These are phyloP conservation scores for Teunomyces gatunensis DNA, from an alignment of 805 yeast species.

Conservation along the genomic window DNA sequence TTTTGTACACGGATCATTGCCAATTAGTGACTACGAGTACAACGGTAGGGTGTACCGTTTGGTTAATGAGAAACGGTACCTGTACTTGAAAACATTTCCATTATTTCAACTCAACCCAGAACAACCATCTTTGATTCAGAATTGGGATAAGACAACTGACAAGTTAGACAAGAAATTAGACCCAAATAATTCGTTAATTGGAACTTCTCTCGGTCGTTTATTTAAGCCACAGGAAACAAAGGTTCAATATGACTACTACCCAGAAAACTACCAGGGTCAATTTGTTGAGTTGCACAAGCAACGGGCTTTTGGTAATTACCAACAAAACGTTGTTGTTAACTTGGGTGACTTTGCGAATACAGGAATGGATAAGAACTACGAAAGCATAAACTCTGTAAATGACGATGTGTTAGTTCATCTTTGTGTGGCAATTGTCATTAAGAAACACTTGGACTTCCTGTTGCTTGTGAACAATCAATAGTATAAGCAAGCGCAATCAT, in stretches of 20 bases:
- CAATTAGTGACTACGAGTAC: constrained; percentile 9
- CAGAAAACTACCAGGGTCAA: neutral
- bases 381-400: neutral
- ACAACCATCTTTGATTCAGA: constrained; percentile 6
- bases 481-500: too few species aligned
- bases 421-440: constrained; percentile 7
- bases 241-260: neutral
- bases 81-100: neutral
- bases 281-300: neutral
- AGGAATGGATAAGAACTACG: neutral
- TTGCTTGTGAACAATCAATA: too few species aligned
- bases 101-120: neutral
- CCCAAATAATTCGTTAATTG: neutral
- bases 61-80: constrained; percentile 5
- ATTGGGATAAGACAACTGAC: constrained; percentile 5
- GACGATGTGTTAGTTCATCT: constrained; percentile 6
- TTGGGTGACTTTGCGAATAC: neutral
- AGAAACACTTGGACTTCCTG: constrained; percentile 5
- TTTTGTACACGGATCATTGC: constrained; percentile 7
- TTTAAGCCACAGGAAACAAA: neutral
- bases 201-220: neutral
- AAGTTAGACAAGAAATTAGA: constrained; percentile 1
- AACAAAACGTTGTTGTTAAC: neutral
- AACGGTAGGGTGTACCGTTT: constrained; percentile 6
- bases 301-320: neutral